A percentile compares a stretch with the other conserved stretches of the same genome.
Conservation (phyloP, 2,329 filamentous ascomycete genomes). For the Phialocephala subalpina region DNA sequence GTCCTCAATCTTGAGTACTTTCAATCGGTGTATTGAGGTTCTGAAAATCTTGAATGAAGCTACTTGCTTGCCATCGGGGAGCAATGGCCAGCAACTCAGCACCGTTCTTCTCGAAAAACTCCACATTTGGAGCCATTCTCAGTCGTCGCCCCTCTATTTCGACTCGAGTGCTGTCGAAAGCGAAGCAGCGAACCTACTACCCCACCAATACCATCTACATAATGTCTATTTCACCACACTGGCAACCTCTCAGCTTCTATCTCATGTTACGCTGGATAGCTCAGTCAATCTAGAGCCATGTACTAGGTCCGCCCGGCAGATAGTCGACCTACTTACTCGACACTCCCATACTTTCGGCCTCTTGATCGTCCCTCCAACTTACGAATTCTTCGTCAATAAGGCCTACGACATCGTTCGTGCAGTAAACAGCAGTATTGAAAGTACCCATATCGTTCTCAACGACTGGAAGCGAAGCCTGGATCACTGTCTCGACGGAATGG, state of each 20-base stretch:
- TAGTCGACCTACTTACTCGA: constrained; percentile 46
- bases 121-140: constrained; percentile 37
- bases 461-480: constrained; percentile 43
- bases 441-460: constrained; percentile 39
- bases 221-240: constrained; percentile 42
- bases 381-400: constrained; percentile 49
- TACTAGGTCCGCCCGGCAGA: constrained; percentile 46
- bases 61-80: constrained; percentile 30
- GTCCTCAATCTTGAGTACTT: constrained; percentile 44
- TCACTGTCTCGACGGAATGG: constrained; percentile 39
- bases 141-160: constrained; percentile 36
- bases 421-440: constrained; percentile 41
- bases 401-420: constrained; percentile 43
- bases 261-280: constrained; percentile 30
- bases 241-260: constrained; percentile 37
- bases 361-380: constrained; percentile 49
- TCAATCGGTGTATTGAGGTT: constrained; percentile 45
- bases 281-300: constrained; percentile 40
- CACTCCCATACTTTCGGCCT: constrained; percentile 51
- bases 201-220: constrained; percentile 44
- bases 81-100: constrained; percentile 30
- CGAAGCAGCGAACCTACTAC: constrained; percentile 36
- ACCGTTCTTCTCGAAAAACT: constrained; percentile 38
- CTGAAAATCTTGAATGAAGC: constrained; percentile 42
- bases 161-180: constrained; percentile 32